Evolutionary conservation across 257 asterid species (phyloP).

Genomic region (Fraxinus anomala): DNA sequence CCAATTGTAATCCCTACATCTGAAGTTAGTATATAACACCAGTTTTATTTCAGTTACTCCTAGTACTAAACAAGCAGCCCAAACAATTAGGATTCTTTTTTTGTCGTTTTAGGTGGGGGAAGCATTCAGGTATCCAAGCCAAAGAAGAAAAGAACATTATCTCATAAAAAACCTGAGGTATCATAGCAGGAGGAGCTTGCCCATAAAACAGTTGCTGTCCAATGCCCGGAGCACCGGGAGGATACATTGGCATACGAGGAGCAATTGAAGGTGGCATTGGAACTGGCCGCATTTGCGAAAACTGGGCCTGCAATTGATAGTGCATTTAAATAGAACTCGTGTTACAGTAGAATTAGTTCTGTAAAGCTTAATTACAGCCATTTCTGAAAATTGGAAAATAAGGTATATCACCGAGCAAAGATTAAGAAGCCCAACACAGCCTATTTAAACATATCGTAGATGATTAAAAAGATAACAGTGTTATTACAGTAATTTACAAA

Average conservation of each 20-base stretch:
- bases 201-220: constrained; percentile 44
- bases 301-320: constrained; percentile 41
- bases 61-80: background rate
- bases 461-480: background rate
- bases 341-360: background rate
- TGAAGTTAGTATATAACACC: background rate
- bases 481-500: background rate
- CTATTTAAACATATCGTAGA: background rate
- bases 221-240: constrained; percentile 40
- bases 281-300: constrained; percentile 39
- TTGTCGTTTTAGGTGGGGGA: background rate
- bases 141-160: background rate
- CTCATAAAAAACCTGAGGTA: constrained; percentile 30
- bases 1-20: background rate
- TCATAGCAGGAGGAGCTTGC: constrained; percentile 37
- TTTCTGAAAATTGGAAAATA: background rate
- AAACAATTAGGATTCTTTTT: background rate
- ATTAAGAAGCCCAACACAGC: background rate
- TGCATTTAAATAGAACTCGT: no score
- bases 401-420: background rate
- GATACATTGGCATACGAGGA: constrained; percentile 43
- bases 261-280: constrained; percentile 38
- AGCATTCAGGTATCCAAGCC: background rate
- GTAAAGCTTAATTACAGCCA: background rate
- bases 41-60: no score